phyloP scores from a whole-genome alignment of 2,329 filamentous ascomycete genomes.

The Fonsecaea nubica region DNA sequence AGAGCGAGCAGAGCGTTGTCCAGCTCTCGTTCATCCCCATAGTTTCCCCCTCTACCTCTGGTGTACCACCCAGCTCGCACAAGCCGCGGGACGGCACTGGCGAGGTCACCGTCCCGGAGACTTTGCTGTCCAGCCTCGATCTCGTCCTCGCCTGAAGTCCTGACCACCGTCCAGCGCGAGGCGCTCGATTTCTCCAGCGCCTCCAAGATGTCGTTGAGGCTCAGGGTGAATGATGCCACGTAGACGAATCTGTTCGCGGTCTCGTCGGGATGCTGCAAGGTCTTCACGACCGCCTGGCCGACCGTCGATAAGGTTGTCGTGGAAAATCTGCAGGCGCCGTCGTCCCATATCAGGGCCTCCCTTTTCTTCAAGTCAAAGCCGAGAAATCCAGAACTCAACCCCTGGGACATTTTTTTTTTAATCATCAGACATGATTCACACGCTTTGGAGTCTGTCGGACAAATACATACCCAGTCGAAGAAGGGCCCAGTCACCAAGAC shows the following conservation, averaged over 20 bases:
- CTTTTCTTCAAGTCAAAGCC: slow-evolving; percentile 54
- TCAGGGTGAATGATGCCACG: slow-evolving; percentile 52
- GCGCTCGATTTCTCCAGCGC: slow-evolving; percentile 34
- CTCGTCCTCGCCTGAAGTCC: slow-evolving; percentile 41
- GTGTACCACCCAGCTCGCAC: too few species aligned
- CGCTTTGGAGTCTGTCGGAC: too few species aligned
- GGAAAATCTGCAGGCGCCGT: slow-evolving; percentile 57
- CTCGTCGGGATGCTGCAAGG: slow-evolving; percentile 57
- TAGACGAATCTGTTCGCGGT: slow-evolving; percentile 61
- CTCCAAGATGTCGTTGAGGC: slow-evolving; percentile 51
- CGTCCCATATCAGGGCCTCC: slow-evolving; percentile 56
- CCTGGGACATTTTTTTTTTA: slow-evolving; percentile 4
- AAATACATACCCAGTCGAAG: slow-evolving; percentile 43
- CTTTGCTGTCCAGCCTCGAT: background rate
- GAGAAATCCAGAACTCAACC: slow-evolving; percentile 50
- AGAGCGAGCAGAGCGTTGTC: too few species aligned
- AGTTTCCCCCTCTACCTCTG: too few species aligned
- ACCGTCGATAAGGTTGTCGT: slow-evolving; percentile 56
- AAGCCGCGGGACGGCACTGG: too few species aligned
- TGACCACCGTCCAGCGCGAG: slow-evolving; percentile 29
- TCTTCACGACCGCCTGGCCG: slow-evolving; percentile 56
- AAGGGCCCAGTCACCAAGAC: slow-evolving; percentile 43
- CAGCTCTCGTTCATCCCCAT: too few species aligned
- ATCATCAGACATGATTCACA: too few species aligned
- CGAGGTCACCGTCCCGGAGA: too few species aligned